phyloP scores from a whole-genome alignment of 192 early-diverging fungal genomes.

The Gamsiella multidivaricata region DNA sequence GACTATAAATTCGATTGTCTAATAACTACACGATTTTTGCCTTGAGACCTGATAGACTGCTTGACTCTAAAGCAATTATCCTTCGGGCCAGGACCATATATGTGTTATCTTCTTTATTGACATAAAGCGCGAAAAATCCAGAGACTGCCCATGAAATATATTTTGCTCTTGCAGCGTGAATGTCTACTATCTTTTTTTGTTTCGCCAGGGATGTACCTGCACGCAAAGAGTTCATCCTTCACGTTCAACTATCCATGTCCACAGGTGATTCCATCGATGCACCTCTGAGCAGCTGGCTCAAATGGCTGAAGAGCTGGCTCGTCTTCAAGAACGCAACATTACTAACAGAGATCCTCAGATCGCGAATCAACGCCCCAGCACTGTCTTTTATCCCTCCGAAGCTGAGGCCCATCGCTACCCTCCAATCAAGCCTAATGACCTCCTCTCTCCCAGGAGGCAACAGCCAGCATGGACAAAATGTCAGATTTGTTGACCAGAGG shows the following conservation, averaged over 20 bases:
- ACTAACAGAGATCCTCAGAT: constrained; percentile 8
- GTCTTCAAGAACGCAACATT: background rate
- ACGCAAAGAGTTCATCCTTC: background rate
- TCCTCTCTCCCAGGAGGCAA: too few relatives aligned
- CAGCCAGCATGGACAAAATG: background rate
- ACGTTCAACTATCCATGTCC: background rate
- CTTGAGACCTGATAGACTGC: too few relatives aligned
- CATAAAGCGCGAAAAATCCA: too few relatives aligned
- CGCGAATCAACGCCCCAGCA: background rate
- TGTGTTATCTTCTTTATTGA: too few relatives aligned
- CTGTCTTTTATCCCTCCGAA: background rate
- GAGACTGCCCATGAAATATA: constrained; percentile 4
- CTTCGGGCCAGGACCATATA: background rate
- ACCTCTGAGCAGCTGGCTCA: constrained; percentile 4
- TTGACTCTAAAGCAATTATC: too few relatives aligned
- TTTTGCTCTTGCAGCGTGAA: background rate
- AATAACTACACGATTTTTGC: too few relatives aligned
- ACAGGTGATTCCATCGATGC: background rate
- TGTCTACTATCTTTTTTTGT: constrained; percentile 10
- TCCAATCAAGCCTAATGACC: constrained; percentile 4
- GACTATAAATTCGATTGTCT: too few relatives aligned
- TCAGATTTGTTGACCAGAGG: background rate
- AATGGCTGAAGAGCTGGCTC: background rate
- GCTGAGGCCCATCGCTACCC: background rate
- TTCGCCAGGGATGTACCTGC: constrained; percentile 17